Percentiles rank a stretch among this genome's conserved stretches.
These are phyloP conservation scores for Tephrocybe sp. DNA, from an alignment of 768 basidiomycete genomes.

Conservation along the genomic window DNA sequence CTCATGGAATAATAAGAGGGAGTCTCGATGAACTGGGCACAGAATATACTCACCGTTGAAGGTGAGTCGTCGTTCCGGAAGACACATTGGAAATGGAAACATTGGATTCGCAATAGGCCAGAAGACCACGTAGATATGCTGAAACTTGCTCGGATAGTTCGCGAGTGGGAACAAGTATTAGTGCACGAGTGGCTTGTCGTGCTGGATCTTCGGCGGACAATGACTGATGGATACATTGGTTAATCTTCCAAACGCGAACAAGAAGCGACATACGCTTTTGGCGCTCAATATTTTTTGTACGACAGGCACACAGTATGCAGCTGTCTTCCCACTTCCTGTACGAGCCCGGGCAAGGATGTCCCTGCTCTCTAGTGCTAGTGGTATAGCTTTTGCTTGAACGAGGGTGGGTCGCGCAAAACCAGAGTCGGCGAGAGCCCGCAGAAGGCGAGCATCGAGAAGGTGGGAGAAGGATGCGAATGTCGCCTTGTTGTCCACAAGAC, in stretches of 20 bases:
- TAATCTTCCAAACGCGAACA: neutral
- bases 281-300: slow-evolving; percentile 83
- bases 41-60: slow-evolving; percentile 50
- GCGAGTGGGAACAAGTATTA: slow-evolving; percentile 87
- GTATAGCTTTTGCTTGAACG: slow-evolving; percentile 90
- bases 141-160: slow-evolving; percentile 93
- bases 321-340: slow-evolving; percentile 97
- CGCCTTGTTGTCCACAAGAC: slow-evolving; percentile 45
- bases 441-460: slow-evolving; percentile 80
- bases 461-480: slow-evolving; percentile 67
- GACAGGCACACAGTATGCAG: slow-evolving; percentile 91
- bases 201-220: slow-evolving; percentile 37
- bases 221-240: slow-evolving; percentile 27
- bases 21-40: neutral
- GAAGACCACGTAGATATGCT: slow-evolving; percentile 59
- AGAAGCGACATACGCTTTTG: slow-evolving; percentile 65
- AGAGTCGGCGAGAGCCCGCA: slow-evolving; percentile 87
- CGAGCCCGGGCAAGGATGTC: slow-evolving; percentile 94
- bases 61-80: slow-evolving; percentile 64
- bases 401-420: slow-evolving; percentile 90
- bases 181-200: slow-evolving; percentile 63
- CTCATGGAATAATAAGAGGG: slow-evolving; percentile 8
- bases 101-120: slow-evolving; percentile 79
- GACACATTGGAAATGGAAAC: slow-evolving; percentile 76
- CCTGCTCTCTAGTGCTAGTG: slow-evolving; percentile 82